Percentiles rank a stretch among this genome's conserved stretches.
These are phyloP conservation scores for Daldinia caldariorum DNA, from an alignment of 495 filamentous ascomycete genomes.

Conservation along the genomic window DNA sequence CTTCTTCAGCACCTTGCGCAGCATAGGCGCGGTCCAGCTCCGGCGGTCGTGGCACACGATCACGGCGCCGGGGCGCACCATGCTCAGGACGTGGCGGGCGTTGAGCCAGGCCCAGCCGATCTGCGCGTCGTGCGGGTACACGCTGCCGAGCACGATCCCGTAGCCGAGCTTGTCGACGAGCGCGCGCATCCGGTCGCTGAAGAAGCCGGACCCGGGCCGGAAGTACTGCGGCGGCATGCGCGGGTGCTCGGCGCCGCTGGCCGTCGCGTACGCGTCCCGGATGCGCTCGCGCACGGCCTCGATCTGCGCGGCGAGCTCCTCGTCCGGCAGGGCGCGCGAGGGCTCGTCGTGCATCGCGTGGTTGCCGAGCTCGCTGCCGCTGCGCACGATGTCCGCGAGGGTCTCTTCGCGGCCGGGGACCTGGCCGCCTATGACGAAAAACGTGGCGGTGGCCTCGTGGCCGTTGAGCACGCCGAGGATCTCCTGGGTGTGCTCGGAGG, in stretches of 20 bases:
- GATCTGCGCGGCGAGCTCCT: slow-evolving; percentile 57
- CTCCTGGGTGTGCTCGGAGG: slow-evolving; percentile 73
- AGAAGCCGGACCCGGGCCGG: slow-evolving; percentile 83
- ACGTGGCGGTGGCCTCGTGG: slow-evolving; percentile 72
- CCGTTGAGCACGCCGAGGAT: slow-evolving; percentile 71
- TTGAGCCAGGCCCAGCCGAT: slow-evolving; percentile 73
- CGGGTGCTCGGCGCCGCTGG: slow-evolving; percentile 40
- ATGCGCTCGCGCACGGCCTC: slow-evolving; percentile 60
- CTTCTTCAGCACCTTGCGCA: slow-evolving; percentile 74
- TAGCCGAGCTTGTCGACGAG: slow-evolving; percentile 67
- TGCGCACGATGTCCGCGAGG: slow-evolving; percentile 68
- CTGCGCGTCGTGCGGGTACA: slow-evolving; percentile 89
- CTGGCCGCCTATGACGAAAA: slow-evolving; percentile 83
- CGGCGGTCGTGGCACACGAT: slow-evolving; percentile 86
- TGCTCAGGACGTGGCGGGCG: slow-evolving; percentile 80
- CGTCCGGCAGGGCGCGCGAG: slow-evolving; percentile 57
- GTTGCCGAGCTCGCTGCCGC: slow-evolving; percentile 79
- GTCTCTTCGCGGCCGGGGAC: slow-evolving; percentile 67
- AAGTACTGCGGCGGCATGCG: slow-evolving; percentile 67
- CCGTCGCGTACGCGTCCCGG: slow-evolving; percentile 60
- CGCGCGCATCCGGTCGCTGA: slow-evolving; percentile 71
- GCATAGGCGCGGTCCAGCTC: slow-evolving; percentile 80
- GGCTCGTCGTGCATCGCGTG: slow-evolving; percentile 89
- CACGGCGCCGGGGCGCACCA: slow-evolving; percentile 77
- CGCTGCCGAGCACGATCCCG: slow-evolving; percentile 75